Base-by-base conservation (phyloP, 805 yeast genomes). In the Lipomyces lipofer region DNA sequence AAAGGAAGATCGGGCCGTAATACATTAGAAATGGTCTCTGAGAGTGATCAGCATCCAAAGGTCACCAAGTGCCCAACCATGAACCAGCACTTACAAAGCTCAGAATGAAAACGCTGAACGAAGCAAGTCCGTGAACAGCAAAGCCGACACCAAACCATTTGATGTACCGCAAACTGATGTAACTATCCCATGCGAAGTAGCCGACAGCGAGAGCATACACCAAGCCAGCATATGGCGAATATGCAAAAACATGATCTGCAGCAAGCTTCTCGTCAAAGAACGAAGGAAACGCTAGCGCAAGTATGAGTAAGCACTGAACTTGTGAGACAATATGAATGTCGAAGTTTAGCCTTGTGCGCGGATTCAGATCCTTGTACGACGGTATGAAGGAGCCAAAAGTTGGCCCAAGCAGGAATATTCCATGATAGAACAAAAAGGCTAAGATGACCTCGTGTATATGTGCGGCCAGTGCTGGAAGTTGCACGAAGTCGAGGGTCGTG, bases 271-370 rank as follows among this genome's bases (percentile, higher is more conserved):
- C 75, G 59, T 85, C 85, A 68, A 85, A 81, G 75, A 86, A 75
- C 13, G 54, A 52, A 5, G 95, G 95, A 44, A 81, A 66, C 29
- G 86, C 75, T 7, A 81, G 66, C 7, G 67, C 67, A 24, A 88
- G 71, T 9, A 96, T 83, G 5, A 87, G 58, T 1, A 88, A 43
- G 47, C 94, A 82, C 69, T 94, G 97, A 17, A 90, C 80, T 81
- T 87, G 83, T 1, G 97, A 85, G 2, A 89, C 96, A 10, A 87
- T 77, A 69, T 94, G 98, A 63, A 91, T 87, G 69, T 94, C 96
- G 68, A 88, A 94, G 69, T 92, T 89, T 59, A 83, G 64, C 67
- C 77, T 79, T 38, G 78, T 75, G 63, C 80, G 80, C 22, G 65
- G 60, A 42, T 71, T 69, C 40, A 75, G 60, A 2, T 69, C 63